phyloP scores from a whole-genome alignment of 2,329 filamentous ascomycete genomes.

The Onygenales sp. region DNA sequence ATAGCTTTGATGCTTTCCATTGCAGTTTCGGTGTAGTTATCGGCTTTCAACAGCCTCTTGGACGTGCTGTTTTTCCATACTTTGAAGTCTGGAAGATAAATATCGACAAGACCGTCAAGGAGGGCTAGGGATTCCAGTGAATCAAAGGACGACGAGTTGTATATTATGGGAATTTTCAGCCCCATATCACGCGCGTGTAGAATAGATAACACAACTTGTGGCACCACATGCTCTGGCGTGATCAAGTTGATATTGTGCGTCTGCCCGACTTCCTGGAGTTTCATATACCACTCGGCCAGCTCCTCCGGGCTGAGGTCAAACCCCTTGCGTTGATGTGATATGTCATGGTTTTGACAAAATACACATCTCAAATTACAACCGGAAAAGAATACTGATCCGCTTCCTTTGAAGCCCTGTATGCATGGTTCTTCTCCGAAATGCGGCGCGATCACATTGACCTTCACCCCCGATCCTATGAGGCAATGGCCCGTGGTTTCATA shows the following conservation, averaged over 20 bases:
- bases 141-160: constrained; percentile 79
- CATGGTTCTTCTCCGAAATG: constrained; percentile 82
- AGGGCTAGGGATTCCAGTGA: constrained; percentile 61
- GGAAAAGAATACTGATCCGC: constrained; percentile 71
- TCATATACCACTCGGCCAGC: constrained; percentile 72
- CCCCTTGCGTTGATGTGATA: constrained; percentile 70
- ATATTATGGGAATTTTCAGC: constrained; percentile 63
- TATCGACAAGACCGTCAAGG: constrained; percentile 71
- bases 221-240: constrained; percentile 78
- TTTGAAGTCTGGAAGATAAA: constrained; percentile 85
- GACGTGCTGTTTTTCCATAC: constrained; percentile 61
- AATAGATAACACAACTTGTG: constrained; percentile 69
- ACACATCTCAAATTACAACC: constrained; percentile 68
- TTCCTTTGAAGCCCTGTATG: constrained; percentile 72
- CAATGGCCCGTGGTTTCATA: constrained; percentile 70
- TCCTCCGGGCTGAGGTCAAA: constrained; percentile 71
- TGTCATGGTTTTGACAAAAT: constrained; percentile 73
- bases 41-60: constrained; percentile 64
- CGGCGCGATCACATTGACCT: constrained; percentile 75
- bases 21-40: constrained; percentile 63
- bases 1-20: constrained; percentile 70
- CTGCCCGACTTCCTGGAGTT: constrained; percentile 66
- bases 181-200: constrained; percentile 63
- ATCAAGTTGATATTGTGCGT: constrained; percentile 89
- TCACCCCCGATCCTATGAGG: constrained; percentile 61